phyloP scores from a whole-genome alignment of 2,329 filamentous ascomycete species.

The Hirsutella minnesotensis region DNA sequence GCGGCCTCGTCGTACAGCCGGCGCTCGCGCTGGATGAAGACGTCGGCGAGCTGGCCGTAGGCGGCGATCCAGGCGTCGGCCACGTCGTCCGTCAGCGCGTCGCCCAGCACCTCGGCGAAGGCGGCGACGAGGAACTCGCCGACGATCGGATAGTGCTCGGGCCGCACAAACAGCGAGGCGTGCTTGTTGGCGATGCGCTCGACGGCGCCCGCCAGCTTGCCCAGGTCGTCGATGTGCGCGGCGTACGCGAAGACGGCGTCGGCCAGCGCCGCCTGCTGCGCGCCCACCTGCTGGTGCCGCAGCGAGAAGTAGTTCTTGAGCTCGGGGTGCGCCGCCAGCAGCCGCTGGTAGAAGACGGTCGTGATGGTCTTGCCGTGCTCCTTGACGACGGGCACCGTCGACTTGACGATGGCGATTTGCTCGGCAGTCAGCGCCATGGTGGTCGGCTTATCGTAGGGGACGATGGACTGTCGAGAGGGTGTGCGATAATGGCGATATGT shows the following conservation, averaged over 20 bases:
- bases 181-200: conserved; percentile 71
- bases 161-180: conserved; percentile 54
- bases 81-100: conserved; percentile 53
- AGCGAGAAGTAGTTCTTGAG: conserved; percentile 62
- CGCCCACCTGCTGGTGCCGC: conserved; percentile 54
- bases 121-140: conserved; percentile 56
- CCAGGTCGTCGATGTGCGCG: conserved; percentile 57
- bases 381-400: conserved; percentile 61
- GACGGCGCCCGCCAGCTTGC: conserved; percentile 39
- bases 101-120: conserved; percentile 55
- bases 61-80: conserved; percentile 61
- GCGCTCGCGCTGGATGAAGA: conserved; percentile 56
- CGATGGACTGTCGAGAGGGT: no score
- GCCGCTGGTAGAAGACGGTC: conserved; percentile 57
- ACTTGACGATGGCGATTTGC: conserved; percentile 62
- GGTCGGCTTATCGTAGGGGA: not conserved
- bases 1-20: conserved; percentile 43
- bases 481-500: no score
- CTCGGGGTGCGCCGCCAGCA: conserved; percentile 51
- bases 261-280: conserved; percentile 60
- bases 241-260: conserved; percentile 62
- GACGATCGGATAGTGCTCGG: conserved; percentile 61
- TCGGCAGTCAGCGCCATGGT: conserved; percentile 42
- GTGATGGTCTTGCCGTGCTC: conserved; percentile 60
- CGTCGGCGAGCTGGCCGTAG: conserved; percentile 57